These are phyloP conservation scores for Termitomyces sp. DNA, from an alignment of 768 basidiomycete genomes.

Conservation along the genomic window DNA sequence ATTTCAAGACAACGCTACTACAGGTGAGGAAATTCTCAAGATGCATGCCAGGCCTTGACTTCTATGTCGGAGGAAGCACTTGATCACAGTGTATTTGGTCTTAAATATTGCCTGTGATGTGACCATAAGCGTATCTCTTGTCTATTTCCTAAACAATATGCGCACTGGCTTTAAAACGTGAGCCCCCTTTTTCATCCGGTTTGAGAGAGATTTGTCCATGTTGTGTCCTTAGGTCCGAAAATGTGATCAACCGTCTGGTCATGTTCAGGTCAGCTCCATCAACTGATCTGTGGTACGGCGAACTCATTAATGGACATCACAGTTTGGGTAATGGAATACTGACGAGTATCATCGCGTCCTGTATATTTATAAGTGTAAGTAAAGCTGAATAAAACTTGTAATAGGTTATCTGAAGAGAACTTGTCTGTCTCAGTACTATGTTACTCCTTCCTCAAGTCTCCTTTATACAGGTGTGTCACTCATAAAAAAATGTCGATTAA, in stretches of 20 bases:
- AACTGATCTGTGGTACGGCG: no score
- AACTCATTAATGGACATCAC: not conserved
- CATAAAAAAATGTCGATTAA: not conserved
- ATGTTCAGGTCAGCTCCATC: not conserved
- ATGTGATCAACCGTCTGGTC: not conserved
- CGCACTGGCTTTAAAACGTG: not conserved
- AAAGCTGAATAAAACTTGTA: not conserved
- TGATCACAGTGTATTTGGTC: no score
- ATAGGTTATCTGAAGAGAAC: not conserved
- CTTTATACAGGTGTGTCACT: not conserved
- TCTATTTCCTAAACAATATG: not conserved
- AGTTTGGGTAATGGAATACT: not conserved
- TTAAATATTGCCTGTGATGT: not conserved
- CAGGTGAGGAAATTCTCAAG: no score
- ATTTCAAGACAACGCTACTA: no score
- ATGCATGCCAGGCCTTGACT: no score
- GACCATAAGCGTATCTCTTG: not conserved
- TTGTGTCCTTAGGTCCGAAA: not conserved
- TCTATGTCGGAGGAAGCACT: no score
- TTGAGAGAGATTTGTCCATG: no score
- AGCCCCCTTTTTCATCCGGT: not conserved
- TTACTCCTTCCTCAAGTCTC: not conserved
- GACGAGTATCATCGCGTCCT: not conserved
- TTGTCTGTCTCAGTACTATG: not conserved
- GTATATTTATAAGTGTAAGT: not conserved